These are phyloP conservation scores for Neofusicoccum kwambonambiense DNA, from an alignment of 2,329 filamentous ascomycete genomes.

Conservation along the genomic window DNA sequence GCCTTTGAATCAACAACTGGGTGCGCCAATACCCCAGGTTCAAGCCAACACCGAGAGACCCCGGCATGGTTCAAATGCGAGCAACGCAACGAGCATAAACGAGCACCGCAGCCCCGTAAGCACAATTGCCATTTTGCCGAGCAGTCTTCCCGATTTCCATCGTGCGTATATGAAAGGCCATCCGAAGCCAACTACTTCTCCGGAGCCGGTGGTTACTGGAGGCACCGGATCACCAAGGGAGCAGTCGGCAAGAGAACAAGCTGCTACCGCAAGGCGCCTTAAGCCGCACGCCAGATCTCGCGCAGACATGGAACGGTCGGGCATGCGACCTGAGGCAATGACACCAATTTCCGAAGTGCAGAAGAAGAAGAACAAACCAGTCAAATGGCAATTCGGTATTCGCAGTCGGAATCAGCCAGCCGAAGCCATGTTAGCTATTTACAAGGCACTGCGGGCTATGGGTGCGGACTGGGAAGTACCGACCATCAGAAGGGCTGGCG, in stretches of 20 bases:
- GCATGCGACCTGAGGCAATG: slow-evolving; percentile 52
- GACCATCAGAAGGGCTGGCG: slow-evolving; percentile 39
- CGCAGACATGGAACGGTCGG: slow-evolving; percentile 61
- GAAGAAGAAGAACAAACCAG: slow-evolving; percentile 70
- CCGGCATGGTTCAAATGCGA: slow-evolving; percentile 46
- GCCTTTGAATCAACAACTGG: slow-evolving; percentile 34
- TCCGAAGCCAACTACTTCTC: slow-evolving; percentile 32
- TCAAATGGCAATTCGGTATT: slow-evolving; percentile 98
- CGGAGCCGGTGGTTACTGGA: slow-evolving; percentile 42
- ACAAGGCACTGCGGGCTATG: slow-evolving; percentile 83
- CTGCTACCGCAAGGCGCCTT: slow-evolving; percentile 74
- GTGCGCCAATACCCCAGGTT: slow-evolving; percentile 29
- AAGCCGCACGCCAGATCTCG: slow-evolving; percentile 80
- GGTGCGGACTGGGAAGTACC: slow-evolving; percentile 81
- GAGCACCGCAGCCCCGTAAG: slow-evolving; percentile 54
- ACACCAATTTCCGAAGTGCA: slow-evolving; percentile 48
- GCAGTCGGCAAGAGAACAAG: slow-evolving; percentile 66
- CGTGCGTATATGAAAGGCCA: slow-evolving; percentile 80
- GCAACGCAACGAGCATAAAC: slow-evolving; percentile 34
- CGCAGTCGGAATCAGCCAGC: slow-evolving; percentile 89
- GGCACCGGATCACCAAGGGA: slow-evolving; percentile 53
- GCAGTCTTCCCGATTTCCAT: slow-evolving; percentile 86
- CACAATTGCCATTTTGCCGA: slow-evolving; percentile 89
- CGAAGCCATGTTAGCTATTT: slow-evolving; percentile 92
- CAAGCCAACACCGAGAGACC: slow-evolving; percentile 36